Base-by-base conservation (phyloP, 345 rosid genomes). In the Jatropha curcas region DNA sequence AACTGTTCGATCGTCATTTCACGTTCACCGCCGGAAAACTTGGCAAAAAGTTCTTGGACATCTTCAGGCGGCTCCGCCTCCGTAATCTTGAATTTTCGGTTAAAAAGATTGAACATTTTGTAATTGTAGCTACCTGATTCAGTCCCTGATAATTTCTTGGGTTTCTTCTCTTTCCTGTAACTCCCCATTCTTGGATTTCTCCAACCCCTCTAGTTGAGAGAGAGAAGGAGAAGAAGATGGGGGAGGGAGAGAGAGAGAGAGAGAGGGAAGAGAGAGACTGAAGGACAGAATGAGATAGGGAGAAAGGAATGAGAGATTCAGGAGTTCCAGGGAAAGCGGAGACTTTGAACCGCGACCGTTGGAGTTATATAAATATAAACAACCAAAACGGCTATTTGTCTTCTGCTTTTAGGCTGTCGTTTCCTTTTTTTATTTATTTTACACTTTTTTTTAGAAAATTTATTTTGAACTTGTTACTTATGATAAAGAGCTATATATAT, bases 321-420 rank as follows among this genome's bases (percentile, higher is more conserved):
- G 30, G 67, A 43, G 31, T 31, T 65, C 71, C 83, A 51, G 74
- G 41, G 67, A 80, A 75, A 63, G 33, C 63, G 90, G 86, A 86
- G 92, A 55, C 22, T 80, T 82, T 82, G 81, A 83, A 73, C 88
- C 83, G 61, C 77, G 66, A 78, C 84, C 86, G 76, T 71, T 62
- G 39, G 73, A 67, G 37, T 22, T 28, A 33, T 1, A 9, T 22
- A 7, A 37, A 35, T 19, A 19, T 13, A 22, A 56, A 60, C 39
- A 27, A 9, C 25, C 77, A n/a, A 17, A 27, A 35, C 41, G 12
- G 61, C 22, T 11, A 0, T 52, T 0, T 74, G 52, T 53, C 33
- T 24, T 9, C 27, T 25, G 39, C 11, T 59, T 60, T 20, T 14
- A 28, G 48, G 20, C 16, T 24, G 19, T 11, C 25, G 16, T 70